Evolutionary conservation across 2,329 filamentous ascomycete species (phyloP), one percentile per base, ranked within the genome.

Genomic region (Didymella pinodella): DNA sequence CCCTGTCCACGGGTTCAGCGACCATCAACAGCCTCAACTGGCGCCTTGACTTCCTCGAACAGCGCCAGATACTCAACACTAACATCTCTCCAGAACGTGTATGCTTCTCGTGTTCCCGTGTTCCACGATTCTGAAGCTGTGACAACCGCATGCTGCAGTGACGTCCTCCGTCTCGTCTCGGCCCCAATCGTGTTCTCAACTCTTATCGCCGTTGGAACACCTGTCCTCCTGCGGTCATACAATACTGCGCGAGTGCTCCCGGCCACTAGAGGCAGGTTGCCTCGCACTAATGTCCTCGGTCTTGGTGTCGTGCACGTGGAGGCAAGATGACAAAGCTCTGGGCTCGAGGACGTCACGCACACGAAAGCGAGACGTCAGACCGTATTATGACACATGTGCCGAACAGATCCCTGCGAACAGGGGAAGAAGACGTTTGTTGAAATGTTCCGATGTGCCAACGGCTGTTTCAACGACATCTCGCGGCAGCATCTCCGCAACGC

Each of bases 121-220:
- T 36, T 22, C 18, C 50, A 18, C 38, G 45, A 18, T 48, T 38
- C 11, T 54, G 32, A 47, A n/a, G 29, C 31, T 10, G 38, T 58
- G 49, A 34, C 31, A 46, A 25, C 29, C 48, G 48, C 32, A 43
- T 45, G 38, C 25, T 44, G 49, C 40, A 2, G 49, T 46, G 45
- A 54, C 43, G 43, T 43, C 40, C 29, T 50, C 14, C 38, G 20
- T 54, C 26, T 36, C 14, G 26, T 25, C 31, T 59, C 41, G 26
- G 38, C 41, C 45, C 45, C 56, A 59, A 54, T 45, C 50, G 28
- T 46, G 34, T 36, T 20, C 40, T 36, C 41, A 32, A n/a, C 28
- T 26, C 46, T 52, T 34, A 50, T 43, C 46, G n/a, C 32, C 25
- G 12, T 41, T 26, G 12, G 31, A 43, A 46, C 38, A 50, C 40